Evolutionary conservation across 139 green algal genomes (phyloP).

Genomic region (Chlamydomonas applanata): DNA sequence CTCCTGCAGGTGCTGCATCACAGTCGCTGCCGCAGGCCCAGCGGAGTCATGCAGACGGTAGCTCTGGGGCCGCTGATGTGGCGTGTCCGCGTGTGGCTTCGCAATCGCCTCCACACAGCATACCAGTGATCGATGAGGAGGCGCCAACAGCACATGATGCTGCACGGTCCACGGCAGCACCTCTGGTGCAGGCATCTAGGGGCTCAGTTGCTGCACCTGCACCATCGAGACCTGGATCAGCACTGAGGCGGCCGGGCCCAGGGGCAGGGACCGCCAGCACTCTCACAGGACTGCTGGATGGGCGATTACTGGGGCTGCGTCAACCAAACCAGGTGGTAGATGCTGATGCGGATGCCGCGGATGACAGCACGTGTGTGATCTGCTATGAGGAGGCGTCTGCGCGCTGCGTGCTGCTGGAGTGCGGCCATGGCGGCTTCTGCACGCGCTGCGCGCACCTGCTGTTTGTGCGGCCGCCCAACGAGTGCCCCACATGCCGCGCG

Average conservation of each 20-base stretch:
- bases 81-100: too few relatives aligned
- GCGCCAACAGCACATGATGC: too few relatives aligned
- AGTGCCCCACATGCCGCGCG: conserved; percentile 57
- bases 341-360: neutral
- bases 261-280: neutral
- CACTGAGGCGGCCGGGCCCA: neutral
- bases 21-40: too few relatives aligned
- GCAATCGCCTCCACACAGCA: too few relatives aligned
- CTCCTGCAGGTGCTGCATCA: too few relatives aligned
- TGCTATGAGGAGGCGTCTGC: neutral
- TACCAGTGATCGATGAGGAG: too few relatives aligned
- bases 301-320: too few relatives aligned
- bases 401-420: conserved; percentile 20
- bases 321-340: neutral
- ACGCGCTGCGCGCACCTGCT: conserved; percentile 53
- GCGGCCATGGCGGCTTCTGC: conserved; percentile 64
- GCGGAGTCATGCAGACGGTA: too few relatives aligned
- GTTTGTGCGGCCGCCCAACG: conserved; percentile 53
- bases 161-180: too few relatives aligned
- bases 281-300: neutral
- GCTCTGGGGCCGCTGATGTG: too few relatives aligned
- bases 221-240: neutral
- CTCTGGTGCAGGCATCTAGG: too few relatives aligned
- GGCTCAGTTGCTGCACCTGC: neutral
- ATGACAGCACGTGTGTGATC: neutral